Evolutionary conservation across 2,329 filamentous ascomycete genomes (phyloP), one percentile per base, ranked within the genome.

Genomic region (Cladosporium sphaerospermum): DNA sequence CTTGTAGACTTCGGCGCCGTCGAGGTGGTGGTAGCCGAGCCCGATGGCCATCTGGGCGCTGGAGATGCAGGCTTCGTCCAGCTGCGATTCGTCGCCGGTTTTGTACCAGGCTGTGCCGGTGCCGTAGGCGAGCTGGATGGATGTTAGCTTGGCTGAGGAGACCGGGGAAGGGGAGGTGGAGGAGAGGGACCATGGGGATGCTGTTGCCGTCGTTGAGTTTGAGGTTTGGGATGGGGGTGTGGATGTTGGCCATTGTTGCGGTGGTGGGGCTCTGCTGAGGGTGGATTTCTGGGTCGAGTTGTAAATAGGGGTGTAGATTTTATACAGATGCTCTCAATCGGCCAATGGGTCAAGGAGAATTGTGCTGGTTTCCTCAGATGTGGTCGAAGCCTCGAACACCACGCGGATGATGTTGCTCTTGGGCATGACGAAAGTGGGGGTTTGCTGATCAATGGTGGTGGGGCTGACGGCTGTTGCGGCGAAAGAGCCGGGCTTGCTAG

Each of bases 121-220:
- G 19, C 87, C 87, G 62, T 87, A 90, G 39, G 77, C 83, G 14
- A 90, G 72, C 83, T 86, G n/a, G 40, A 36, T 11, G 11, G 36
- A 9, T 2, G 36, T 57, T 45, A 57, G 42, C 45, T 46, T 7
- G 10, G 13, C 18, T 3, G 8, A n/a, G 36, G 13, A 18, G n/a
- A 18, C 16, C 3, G n/a, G n/a, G 36, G 3, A 14, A 42, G 49
- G 32, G 54, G 44, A 8, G 36, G 36, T 14, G n/a, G 2, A 6
- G 36, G 36, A 4, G n/a, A 41, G 23, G 40, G 71, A 85, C 82
- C 75, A 86, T 78, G 9, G 87, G 87, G 50, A 91, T 87, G 54
- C 81, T 78, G 56, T 81, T 80, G 56, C 85, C 86, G 72, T 91
- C 85, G 60, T 87, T 88, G 53, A 91, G 75, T 71, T 85, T 87